These are phyloP conservation scores for Hyphopichia wangnamkhiaoensis DNA, from an alignment of 1,139 yeast genomes.

Conservation along the genomic window DNA sequence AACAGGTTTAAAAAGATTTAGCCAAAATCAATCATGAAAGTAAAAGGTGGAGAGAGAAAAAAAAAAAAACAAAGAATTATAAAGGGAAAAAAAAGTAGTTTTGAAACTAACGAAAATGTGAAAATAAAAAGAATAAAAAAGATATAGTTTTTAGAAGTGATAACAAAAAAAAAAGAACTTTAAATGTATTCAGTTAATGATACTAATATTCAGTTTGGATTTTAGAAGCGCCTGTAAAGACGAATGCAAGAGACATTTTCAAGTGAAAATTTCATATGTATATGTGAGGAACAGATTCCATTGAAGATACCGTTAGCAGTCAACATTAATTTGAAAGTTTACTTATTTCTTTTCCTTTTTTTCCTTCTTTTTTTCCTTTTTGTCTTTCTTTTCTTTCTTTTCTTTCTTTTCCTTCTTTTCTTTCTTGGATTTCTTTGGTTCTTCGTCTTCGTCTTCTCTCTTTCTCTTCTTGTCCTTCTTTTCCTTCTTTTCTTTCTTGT, in stretches of 20 bases:
- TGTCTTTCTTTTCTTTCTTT: slow-evolving; percentile 15
- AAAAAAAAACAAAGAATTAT: not conserved
- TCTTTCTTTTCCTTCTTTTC: slow-evolving; percentile 50
- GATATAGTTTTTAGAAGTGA: not conserved
- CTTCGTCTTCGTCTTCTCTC: slow-evolving; percentile 19
- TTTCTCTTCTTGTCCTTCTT: slow-evolving; percentile 31
- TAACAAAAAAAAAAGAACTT: no score
- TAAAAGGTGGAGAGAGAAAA: not conserved
- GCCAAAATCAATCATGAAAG: not conserved
- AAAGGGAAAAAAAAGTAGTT: not conserved
- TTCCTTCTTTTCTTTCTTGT: slow-evolving; percentile 46
- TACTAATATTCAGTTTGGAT: no score
- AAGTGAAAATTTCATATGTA: not conserved
- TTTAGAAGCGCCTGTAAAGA: no score
- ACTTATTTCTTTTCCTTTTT: slow-evolving; percentile 38
- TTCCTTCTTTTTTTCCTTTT: slow-evolving; percentile 26
- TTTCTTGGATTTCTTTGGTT: slow-evolving; percentile 28
- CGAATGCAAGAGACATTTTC: not conserved
- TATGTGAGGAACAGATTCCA: no score
- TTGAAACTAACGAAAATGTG: not conserved
- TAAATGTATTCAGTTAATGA: no score
- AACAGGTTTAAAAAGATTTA: not conserved
- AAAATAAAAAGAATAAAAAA: no score
- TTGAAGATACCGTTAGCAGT: no score
- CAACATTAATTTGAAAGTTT: not conserved